Evolutionary conservation across 164 flowering plant genomes (phyloP).

Genomic region (Cinnamomum micranthum): DNA sequence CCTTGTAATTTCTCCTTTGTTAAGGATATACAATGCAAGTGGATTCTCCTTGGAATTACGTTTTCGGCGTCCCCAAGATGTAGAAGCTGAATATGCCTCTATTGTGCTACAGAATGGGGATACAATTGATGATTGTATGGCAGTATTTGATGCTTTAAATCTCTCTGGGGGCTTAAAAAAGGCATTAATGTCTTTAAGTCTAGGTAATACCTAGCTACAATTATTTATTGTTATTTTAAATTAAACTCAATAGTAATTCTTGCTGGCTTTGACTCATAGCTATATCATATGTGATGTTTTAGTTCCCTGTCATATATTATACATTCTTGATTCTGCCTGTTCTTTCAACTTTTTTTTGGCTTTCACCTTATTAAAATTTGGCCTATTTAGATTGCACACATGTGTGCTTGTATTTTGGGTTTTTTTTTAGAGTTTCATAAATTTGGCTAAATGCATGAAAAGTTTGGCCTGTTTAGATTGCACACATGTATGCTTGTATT

Average conservation of each 20-base stretch:
- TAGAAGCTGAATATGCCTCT: slow-evolving; percentile 54
- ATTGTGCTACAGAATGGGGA: slow-evolving; percentile 61
- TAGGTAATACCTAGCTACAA: slow-evolving; percentile 47
- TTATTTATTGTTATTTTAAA: slow-evolving; percentile 1
- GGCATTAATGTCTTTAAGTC: slow-evolving; percentile 67
- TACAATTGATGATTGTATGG: slow-evolving; percentile 73
- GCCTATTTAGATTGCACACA: not conserved
- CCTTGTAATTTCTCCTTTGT: slow-evolving; percentile 67
- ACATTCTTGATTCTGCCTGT: not conserved
- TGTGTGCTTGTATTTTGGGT: too few species aligned
- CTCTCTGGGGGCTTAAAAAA: slow-evolving; percentile 65
- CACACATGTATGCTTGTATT: too few species aligned
- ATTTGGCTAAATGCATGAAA: too few species aligned
- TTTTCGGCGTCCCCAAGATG: slow-evolving; percentile 62
- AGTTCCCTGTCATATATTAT: not conserved
- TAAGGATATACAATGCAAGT: slow-evolving; percentile 79
- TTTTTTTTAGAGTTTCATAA: too few species aligned
- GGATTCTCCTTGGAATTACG: slow-evolving; percentile 65
- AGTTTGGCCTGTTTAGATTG: too few species aligned
- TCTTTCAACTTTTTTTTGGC: slow-evolving; percentile 1
- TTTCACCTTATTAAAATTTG: too few species aligned
- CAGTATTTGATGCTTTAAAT: slow-evolving; percentile 65
- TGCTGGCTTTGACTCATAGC: not conserved
- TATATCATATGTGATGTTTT: not conserved
- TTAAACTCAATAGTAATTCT: slow-evolving; percentile 1